phyloP scores from a whole-genome alignment of 2,329 filamentous ascomycete species.

The Calonectria pauciramosa region DNA sequence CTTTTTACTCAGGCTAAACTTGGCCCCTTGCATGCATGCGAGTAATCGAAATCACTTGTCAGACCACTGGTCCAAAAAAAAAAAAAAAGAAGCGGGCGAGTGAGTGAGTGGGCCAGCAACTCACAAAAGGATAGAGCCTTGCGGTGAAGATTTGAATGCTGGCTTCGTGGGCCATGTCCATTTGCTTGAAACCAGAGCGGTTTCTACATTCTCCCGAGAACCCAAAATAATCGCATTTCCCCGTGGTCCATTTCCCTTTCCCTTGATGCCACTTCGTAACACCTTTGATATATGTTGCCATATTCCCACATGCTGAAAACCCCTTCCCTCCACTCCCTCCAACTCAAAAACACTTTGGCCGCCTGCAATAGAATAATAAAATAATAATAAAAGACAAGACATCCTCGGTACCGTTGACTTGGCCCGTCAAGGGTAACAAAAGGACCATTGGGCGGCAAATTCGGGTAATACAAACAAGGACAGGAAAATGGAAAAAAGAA shows the following conservation, averaged over 20 bases:
- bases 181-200: slow-evolving; percentile 71
- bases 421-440: not conserved
- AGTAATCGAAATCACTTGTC: not conserved
- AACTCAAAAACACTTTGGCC: slow-evolving; percentile 3
- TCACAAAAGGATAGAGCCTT: not conserved
- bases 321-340: not conserved
- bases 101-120: not conserved
- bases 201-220: slow-evolving; percentile 39
- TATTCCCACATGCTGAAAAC: slow-evolving; percentile 8
- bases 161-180: slow-evolving; percentile 6
- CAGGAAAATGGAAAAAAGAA: slow-evolving; percentile 24
- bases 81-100: not conserved
- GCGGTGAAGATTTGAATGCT: not conserved
- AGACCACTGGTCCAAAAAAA: slow-evolving; percentile 5
- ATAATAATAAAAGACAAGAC: not conserved
- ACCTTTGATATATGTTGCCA: slow-evolving; percentile 19
- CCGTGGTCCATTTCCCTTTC: slow-evolving; percentile 15
- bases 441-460: not conserved
- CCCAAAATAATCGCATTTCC: not conserved
- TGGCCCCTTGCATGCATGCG: not conserved
- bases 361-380: not conserved
- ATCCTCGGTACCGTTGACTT: not conserved
- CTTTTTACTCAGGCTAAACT: not conserved
- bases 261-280: slow-evolving; percentile 9
- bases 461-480: not conserved